Conservation (phyloP, 2,329 filamentous ascomycete species). For the Ascochyta koolunga region DNA sequence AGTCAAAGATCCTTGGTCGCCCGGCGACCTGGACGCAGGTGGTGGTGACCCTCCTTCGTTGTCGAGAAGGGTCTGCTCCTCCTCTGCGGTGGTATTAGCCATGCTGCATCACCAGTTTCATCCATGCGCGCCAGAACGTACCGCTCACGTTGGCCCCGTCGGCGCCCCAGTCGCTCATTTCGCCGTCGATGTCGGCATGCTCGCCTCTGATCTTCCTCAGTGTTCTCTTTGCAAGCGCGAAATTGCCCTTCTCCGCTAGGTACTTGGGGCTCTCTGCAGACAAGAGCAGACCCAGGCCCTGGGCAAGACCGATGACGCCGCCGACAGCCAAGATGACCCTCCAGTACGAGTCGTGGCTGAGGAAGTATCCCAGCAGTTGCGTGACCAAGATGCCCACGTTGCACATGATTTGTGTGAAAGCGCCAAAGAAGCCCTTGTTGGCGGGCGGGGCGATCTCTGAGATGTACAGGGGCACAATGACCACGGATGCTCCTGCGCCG, state of each 20-base stretch:
- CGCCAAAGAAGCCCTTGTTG: constrained; percentile 77
- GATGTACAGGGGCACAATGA: constrained; percentile 93
- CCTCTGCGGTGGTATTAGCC: constrained; percentile 51
- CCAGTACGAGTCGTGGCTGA: constrained; percentile 82
- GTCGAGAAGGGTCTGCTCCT: constrained; percentile 73
- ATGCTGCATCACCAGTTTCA: background rate
- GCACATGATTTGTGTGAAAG: constrained; percentile 90
- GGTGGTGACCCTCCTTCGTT: constrained; percentile 42
- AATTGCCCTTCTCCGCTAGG: constrained; percentile 71
- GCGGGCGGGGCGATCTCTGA: constrained; percentile 79
- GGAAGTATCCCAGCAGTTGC: constrained; percentile 84
- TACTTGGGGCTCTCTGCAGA: constrained; percentile 84
- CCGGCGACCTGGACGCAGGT: constrained; percentile 29
- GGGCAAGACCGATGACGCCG: constrained; percentile 68
- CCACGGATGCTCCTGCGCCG: constrained; percentile 85
- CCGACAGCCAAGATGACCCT: constrained; percentile 80
- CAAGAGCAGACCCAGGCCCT: constrained; percentile 73
- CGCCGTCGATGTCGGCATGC: constrained; percentile 71
- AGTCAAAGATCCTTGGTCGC: constrained; percentile 47
- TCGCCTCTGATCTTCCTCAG: constrained; percentile 79
- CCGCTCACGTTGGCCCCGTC: constrained; percentile 39
- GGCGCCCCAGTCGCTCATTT: constrained; percentile 62
- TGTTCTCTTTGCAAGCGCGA: constrained; percentile 66
- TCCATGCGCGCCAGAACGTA: constrained; percentile 8
- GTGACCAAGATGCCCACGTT: constrained; percentile 87